Evolutionary conservation across 2,329 filamentous ascomycete species (phyloP).

Genomic region (Aspergillus sp.): DNA sequence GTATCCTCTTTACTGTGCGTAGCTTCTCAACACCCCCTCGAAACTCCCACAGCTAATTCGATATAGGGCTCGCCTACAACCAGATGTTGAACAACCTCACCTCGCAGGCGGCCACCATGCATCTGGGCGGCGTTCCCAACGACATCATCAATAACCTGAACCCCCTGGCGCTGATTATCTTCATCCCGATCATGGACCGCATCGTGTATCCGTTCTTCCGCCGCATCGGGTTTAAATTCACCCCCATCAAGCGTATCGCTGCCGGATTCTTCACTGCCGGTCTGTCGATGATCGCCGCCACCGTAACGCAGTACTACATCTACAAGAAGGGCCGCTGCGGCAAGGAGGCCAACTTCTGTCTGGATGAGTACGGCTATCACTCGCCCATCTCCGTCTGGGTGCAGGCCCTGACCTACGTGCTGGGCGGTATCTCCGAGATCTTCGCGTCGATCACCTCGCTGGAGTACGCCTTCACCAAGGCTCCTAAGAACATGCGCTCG

Average conservation of each 20-base stretch:
- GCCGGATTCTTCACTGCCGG: conserved; percentile 51
- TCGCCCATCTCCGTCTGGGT: conserved; percentile 65
- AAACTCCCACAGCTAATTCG: too few relatives aligned
- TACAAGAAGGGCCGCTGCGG: conserved; percentile 65
- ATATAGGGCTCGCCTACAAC: conserved; percentile 48
- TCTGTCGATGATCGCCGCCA: conserved; percentile 50
- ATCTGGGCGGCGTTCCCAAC: conserved; percentile 54
- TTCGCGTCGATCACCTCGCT: conserved; percentile 61
- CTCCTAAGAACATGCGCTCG: conserved; percentile 76
- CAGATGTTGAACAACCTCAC: conserved; percentile 57
- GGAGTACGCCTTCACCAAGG: conserved; percentile 76
- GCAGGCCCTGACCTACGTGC: conserved; percentile 49
- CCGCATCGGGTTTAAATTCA: conserved; percentile 49
- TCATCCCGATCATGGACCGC: conserved; percentile 55
- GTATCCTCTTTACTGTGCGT: conserved; percentile 50
- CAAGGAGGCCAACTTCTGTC: conserved; percentile 51
- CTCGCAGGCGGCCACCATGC: conserved; percentile 56
- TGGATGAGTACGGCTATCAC: conserved; percentile 40
- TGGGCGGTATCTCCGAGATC: conserved; percentile 59
- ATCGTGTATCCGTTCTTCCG: conserved; percentile 53
- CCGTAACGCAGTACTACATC: conserved; percentile 50
- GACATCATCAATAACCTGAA: conserved; percentile 57
- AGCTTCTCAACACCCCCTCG: background rate
- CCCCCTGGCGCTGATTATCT: conserved; percentile 53
- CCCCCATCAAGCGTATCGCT: conserved; percentile 54